Percentiles rank a stretch among this genome's conserved stretches.
phyloP scores from a whole-genome alignment of 2,329 filamentous ascomycete genomes.

The Apiospora arundinis region DNA sequence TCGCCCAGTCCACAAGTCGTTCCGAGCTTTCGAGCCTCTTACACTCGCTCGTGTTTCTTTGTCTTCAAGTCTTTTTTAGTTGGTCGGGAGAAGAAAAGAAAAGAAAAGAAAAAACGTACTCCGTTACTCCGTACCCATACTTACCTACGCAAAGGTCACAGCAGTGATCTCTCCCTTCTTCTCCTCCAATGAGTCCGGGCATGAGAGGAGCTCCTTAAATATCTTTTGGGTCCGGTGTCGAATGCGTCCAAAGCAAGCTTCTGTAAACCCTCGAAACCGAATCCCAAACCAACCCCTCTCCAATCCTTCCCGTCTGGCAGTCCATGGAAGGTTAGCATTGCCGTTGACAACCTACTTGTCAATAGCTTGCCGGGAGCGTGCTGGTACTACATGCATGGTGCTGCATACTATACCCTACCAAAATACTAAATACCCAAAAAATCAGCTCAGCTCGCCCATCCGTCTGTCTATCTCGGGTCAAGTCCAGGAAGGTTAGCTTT shows the following conservation, averaged over 20 bases:
- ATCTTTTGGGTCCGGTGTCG: neutral
- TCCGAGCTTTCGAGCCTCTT: constrained; percentile 18
- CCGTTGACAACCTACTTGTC: constrained; percentile 19
- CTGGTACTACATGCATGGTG: neutral
- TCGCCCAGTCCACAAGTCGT: constrained; percentile 15
- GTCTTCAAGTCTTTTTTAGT: neutral
- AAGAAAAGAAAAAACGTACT: neutral
- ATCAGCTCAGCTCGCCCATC: constrained; percentile 6
- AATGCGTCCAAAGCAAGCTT: neutral
- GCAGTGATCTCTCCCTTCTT: neutral
- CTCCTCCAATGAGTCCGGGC: neutral
- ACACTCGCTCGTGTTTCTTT: constrained; percentile 19
- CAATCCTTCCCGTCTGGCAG: constrained; percentile 13
- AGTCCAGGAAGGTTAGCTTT: constrained; percentile 18
- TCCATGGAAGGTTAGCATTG: constrained; percentile 16
- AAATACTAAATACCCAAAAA: neutral
- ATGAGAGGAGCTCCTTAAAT: constrained; percentile 9
- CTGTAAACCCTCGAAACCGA: constrained; percentile 1
- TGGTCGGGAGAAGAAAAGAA: neutral
- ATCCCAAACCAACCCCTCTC: neutral
- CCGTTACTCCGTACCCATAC: neutral
- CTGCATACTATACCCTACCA: too few species aligned
- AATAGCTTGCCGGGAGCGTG: constrained; percentile 4
- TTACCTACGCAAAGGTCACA: neutral
- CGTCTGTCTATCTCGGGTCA: constrained; percentile 9